Conservation (phyloP, 192 early-diverging fungal genomes). For the Haplosporangium gracile region DNA sequence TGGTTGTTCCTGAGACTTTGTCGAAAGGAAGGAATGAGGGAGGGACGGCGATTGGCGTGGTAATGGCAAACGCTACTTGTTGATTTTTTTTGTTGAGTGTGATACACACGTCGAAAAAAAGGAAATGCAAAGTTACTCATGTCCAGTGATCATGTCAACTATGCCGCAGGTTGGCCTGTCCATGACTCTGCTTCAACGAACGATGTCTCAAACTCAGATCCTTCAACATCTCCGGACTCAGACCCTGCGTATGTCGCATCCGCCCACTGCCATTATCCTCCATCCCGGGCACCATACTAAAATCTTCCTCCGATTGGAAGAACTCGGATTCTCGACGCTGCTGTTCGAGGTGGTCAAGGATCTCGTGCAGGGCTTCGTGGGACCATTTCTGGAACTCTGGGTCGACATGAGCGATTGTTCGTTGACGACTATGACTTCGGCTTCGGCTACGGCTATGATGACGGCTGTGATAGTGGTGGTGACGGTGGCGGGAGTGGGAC, state of each 20-base stretch:
- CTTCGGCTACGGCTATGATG: background rate
- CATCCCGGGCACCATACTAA: slow-evolving; percentile 2
- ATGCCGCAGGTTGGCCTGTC: slow-evolving; percentile 32
- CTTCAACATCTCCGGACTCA: slow-evolving; percentile 19
- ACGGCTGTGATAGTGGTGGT: background rate
- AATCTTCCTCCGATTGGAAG: background rate
- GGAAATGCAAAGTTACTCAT: background rate
- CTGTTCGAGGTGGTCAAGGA: slow-evolving; percentile 21
- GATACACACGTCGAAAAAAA: background rate
- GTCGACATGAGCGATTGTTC: background rate
- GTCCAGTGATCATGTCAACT: slow-evolving; percentile 7
- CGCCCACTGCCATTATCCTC: slow-evolving; percentile 17
- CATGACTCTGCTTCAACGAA: slow-evolving; percentile 20
- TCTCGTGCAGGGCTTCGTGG: slow-evolving; percentile 23
- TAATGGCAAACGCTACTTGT: too few relatives aligned
- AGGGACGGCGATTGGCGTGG: too few relatives aligned
- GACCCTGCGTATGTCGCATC: background rate
- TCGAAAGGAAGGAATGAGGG: too few relatives aligned
- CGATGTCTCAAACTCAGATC: background rate
- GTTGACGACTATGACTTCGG: background rate
- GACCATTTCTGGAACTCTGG: slow-evolving; percentile 16
- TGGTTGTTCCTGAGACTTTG: background rate
- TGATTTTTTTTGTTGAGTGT: background rate
- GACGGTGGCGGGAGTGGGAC: background rate
- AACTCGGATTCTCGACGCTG: slow-evolving; percentile 13